These are phyloP conservation scores for Pyrenula massariospora DNA, from an alignment of 495 filamentous ascomycete species.

Conservation along the genomic window DNA sequence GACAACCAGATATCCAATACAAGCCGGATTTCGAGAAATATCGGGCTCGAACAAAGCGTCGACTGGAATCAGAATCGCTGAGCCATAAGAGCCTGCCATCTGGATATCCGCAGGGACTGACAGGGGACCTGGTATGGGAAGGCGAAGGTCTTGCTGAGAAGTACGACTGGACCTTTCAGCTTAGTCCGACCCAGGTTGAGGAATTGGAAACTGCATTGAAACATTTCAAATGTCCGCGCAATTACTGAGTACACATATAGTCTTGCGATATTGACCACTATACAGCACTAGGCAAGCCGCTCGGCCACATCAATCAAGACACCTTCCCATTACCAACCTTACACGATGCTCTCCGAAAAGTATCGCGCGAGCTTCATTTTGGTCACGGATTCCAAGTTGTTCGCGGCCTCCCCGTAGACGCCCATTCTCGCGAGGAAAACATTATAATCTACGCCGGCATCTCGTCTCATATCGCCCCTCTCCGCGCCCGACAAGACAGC, in stretches of 20 bases:
- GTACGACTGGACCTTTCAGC: constrained; percentile 38
- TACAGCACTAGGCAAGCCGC: no score
- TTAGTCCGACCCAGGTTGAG: constrained; percentile 32
- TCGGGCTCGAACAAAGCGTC: constrained; percentile 32
- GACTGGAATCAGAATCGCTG: constrained; percentile 29
- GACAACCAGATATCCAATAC: no score
- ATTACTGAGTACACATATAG: constrained; percentile 1
- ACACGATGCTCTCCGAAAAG: constrained; percentile 26
- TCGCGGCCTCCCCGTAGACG: constrained; percentile 39
- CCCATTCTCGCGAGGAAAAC: constrained; percentile 44
- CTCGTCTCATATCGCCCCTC: constrained; percentile 41
- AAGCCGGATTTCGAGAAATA: constrained; percentile 46
- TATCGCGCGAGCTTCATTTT: constrained; percentile 41
- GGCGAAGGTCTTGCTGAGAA: constrained; percentile 34
- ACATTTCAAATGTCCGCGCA: constrained; percentile 38
- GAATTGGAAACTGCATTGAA: constrained; percentile 44
- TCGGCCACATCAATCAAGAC: no score
- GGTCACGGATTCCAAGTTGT: constrained; percentile 54
- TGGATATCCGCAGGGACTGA: constrained; percentile 37
- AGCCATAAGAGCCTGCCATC: constrained; percentile 31
- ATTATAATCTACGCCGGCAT: constrained; percentile 52
- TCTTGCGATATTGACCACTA: constrained; percentile 19
- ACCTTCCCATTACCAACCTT: constrained; percentile 49
- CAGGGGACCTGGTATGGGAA: constrained; percentile 46
- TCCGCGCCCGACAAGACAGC: constrained; percentile 43